Evolutionary conservation across 352 stramenopile species (phyloP), one percentile per base, ranked within the genome.

Genomic region (Pythium coloratum): DNA sequence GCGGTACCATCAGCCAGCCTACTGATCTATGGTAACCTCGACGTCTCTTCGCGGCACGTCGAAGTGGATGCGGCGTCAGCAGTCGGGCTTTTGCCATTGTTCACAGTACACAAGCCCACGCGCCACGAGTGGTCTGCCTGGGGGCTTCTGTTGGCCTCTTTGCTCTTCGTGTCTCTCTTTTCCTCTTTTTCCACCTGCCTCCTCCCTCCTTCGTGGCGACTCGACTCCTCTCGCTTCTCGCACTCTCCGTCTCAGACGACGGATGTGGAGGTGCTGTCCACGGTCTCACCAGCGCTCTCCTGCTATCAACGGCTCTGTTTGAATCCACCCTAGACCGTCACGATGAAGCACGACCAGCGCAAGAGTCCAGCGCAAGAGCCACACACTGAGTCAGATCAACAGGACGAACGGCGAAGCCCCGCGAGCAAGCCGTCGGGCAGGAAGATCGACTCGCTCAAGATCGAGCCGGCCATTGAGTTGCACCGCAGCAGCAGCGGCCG

Each of bases 401-500:
- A 55, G 55, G 16, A 8, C 7, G 16, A 32, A 18, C 54, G 18
- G 7, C 16, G 30, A 24, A n/a, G 30, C 32, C 14, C 54, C 13
- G 14, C 46, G 18, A 53, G 18, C 55, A 32, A 30, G n/a, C 33
- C 0, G 54, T 46, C 13, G 26, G 64, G 0, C 1, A 55, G 54
- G n/a, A 69, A 69, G 42, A 34, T 72, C 28, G 66, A 72, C 40
- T 38, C 54, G 30, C 60, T 73, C 28, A 62, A 63, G 34, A 72
- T 72, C 32, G 61, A 69, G 57, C 67, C 67, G 1, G 36, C 61
- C n/a, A 46, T 73, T 2, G 55, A 73, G 54, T 33, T 73, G 16
- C 62, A 73, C 24, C 67, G 67, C 51, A 73, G 67, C 38, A 66
- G 50, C 56, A 73, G 67, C 40, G 67, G 67, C 24, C 67, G 67